Base-by-base conservation (phyloP, 768 basidiomycete species). In the Kwoniella botswanensis region DNA sequence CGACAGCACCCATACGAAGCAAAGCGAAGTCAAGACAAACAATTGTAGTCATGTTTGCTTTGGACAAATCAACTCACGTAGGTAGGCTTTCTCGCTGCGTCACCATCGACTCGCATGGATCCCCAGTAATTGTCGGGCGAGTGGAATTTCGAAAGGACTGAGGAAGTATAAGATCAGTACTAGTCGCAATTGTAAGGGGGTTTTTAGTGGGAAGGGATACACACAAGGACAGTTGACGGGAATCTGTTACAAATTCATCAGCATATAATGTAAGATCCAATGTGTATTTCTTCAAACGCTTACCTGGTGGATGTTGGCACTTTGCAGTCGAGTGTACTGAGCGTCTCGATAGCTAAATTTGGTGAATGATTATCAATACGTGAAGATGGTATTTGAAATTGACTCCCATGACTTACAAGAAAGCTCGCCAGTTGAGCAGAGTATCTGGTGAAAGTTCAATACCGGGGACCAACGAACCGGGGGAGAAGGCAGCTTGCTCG, bases 101-200 rank as follows among this genome's bases (percentile, higher is more conserved):
- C 77, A 22, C 76, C 79, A 58, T 82, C 80, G 41, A 77, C 64
- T 58, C 82, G 60, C 82, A 83, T 83, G 24, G 62, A 67, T 10
- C 82, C 80, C 44, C 70, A 75, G 73, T 66, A 83, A 62, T 81
- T 80, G 72, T 83, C 80, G 13, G 80, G 80, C 12, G 82, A 80
- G 70, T 79, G 78, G 68, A 76, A 76, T 68, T 76, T 79, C 54
- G 70, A 67, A 67, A 79, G 65, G 78, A 79, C 77, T 21, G 56
- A 41, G 13, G 17, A 15, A 21, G 15, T 26, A 29, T 63, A 22
- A 13, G 46, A 43, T 42, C 17, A 46, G 44, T 11, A 62, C 68
- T 67, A 74, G 66, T 21, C 12, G 17, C 55, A 26, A 26, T 26
- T 3, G 1, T 3, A 26, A 3, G 26, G 26, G 3, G 26, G 26